phyloP scores from a whole-genome alignment of 768 basidiomycete species.

The Hypsizygus marmoreus region DNA sequence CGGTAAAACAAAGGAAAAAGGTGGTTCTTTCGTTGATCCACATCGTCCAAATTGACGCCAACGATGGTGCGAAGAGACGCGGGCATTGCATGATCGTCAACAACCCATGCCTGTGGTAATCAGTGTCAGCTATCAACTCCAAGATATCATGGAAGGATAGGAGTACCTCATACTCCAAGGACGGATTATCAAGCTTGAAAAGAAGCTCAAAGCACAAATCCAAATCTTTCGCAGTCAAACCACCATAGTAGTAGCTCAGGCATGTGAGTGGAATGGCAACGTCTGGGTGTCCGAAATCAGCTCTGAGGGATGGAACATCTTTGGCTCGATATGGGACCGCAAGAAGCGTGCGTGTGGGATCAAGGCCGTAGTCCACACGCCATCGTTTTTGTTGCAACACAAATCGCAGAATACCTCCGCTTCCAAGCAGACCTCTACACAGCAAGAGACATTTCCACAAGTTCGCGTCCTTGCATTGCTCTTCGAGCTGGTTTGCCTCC shows the following conservation, averaged over 20 bases:
- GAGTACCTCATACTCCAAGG: slow-evolving; percentile 41
- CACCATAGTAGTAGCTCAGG: slow-evolving; percentile 48
- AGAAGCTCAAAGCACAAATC: slow-evolving; percentile 36
- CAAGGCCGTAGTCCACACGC: slow-evolving; percentile 53
- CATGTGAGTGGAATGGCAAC: slow-evolving; percentile 44
- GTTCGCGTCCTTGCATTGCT: slow-evolving; percentile 13
- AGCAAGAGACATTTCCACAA: slow-evolving; percentile 40
- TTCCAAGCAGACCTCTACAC: slow-evolving; percentile 42
- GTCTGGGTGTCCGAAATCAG: slow-evolving; percentile 56
- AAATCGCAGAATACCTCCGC: slow-evolving; percentile 41
- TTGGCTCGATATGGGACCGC: slow-evolving; percentile 55
- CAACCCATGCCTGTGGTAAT: slow-evolving; percentile 1
- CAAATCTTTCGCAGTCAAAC: slow-evolving; percentile 39
- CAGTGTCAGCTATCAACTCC: too few species aligned
- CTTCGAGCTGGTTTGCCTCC: slow-evolving; percentile 12
- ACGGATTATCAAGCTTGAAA: slow-evolving; percentile 38
- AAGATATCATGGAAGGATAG: too few species aligned
- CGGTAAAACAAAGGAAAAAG: slow-evolving; percentile 34
- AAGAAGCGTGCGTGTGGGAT: slow-evolving; percentile 38
- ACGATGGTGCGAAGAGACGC: slow-evolving; percentile 24
- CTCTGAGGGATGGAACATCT: slow-evolving; percentile 42
- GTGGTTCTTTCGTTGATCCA: slow-evolving; percentile 22
- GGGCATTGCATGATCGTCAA: slow-evolving; percentile 26
- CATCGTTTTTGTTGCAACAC: slow-evolving; percentile 39
- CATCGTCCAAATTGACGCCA: slow-evolving; percentile 45